Percentiles rank a stretch among this genome's conserved stretches.
phyloP scores from a whole-genome alignment of 1,139 yeast genomes.

The Protomyces inouyei region DNA sequence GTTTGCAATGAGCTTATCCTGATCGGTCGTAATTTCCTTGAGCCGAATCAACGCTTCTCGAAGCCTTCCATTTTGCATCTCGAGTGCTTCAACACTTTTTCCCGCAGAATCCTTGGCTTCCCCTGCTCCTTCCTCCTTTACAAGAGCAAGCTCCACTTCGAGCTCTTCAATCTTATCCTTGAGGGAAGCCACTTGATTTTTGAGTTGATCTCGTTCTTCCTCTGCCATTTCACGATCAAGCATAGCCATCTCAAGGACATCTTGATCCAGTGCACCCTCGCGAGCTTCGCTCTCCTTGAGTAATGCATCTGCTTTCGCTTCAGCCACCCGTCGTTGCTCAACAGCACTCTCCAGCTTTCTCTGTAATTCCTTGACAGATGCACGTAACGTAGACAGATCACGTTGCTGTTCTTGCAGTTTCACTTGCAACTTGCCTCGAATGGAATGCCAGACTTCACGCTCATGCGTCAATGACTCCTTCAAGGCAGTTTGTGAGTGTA shows the following conservation, averaged over 20 bases:
- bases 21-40: conserved; percentile 40
- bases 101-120: neutral
- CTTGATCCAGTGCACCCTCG: conserved; percentile 38
- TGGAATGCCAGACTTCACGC: conserved; percentile 5
- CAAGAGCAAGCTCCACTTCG: conserved; percentile 42
- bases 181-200: conserved; percentile 38
- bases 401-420: conserved; percentile 14
- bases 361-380: conserved; percentile 1
- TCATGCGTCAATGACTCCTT: conserved; percentile 7
- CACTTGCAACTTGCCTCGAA: conserved; percentile 3
- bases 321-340: neutral
- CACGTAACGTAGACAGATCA: conserved; percentile 1
- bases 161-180: conserved; percentile 43
- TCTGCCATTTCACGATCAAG: conserved; percentile 54
- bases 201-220: conserved; percentile 44
- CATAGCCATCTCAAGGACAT: conserved; percentile 50
- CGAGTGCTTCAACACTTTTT: neutral
- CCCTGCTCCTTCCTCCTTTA: conserved; percentile 32
- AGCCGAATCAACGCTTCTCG: conserved; percentile 43
- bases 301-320: neutral
- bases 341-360: neutral
- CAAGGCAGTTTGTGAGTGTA: neutral
- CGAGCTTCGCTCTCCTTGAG: neutral
- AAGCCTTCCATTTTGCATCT: conserved; percentile 43
- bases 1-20: conserved; percentile 41